Conservation (phyloP, 306 rosid species). For the Urtica urens region DNA sequence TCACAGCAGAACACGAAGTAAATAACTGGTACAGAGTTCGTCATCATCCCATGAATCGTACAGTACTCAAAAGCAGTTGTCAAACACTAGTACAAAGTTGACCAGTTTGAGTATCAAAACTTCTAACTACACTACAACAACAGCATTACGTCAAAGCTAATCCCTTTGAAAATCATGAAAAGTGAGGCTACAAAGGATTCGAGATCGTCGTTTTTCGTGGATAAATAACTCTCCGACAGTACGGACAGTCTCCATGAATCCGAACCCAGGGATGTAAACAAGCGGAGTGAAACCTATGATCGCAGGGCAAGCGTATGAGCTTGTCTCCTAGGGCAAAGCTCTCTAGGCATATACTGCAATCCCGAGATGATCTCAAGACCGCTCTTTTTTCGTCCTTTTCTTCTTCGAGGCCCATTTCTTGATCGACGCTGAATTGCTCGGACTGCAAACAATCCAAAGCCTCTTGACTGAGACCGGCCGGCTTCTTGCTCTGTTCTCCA, state of each 20-base stretch:
- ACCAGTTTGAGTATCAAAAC: constrained; percentile 10
- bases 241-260: constrained; percentile 71
- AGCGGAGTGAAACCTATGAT: constrained; percentile 56
- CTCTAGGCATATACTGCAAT: constrained; percentile 87
- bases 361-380: constrained; percentile 27
- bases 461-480: constrained; percentile 64
- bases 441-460: constrained; percentile 41
- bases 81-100: too few relatives aligned
- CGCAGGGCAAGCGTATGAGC: constrained; percentile 57
- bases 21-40: too few relatives aligned
- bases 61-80: too few relatives aligned
- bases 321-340: constrained; percentile 47
- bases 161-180: not conserved
- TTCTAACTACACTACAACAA: constrained; percentile 6
- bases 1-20: too few relatives aligned
- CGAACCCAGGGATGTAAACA: constrained; percentile 82
- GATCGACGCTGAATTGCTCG: constrained; percentile 38
- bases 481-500: constrained; percentile 39
- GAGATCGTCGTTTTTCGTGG: constrained; percentile 15
- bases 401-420: constrained; percentile 8
- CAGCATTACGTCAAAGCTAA: not conserved
- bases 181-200: constrained; percentile 3
- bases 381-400: not conserved
- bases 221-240: constrained; percentile 52
- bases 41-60: too few relatives aligned